Evolutionary conservation across 768 basidiomycete species (phyloP), one percentile per base, ranked within the genome.

Genomic region (Chalciporus chontae): DNA sequence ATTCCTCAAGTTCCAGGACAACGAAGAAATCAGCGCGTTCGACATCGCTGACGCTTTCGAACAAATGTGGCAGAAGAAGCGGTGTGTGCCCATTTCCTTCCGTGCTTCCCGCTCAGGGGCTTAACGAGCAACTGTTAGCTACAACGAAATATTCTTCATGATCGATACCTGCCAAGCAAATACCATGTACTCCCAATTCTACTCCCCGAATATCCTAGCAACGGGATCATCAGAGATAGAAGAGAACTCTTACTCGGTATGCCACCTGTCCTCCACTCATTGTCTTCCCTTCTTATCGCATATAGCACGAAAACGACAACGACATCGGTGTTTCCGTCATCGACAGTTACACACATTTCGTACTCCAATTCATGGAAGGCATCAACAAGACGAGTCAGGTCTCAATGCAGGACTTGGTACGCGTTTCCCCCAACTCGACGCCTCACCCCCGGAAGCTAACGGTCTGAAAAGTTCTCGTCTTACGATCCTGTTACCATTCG

Each of bases 1-100:
- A 68, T 99, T 98, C 66, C 81, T 99, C 63, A 98, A 99, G 67
- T 98, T 99, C 68, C 96, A 99, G 65, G 96, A 99, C 65, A 94
- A 90, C 65, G 96, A 98, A 68, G 96, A 99, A 67, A 92, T 98
- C 59, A 92, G 89, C 51, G 93, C 95, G 0, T 92, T 89, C 50
- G 96, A 98, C 64, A 81, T 98, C n/a, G 95, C 95, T 0, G 95
- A 98, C 64, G 94, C 96, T 2, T 89, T 98, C 53, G 93, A 93
- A 67, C 94, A 97, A 70, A 99, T 99, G 95, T 94, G 87, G 76
- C 89, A 94, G 66, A 97, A 97, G 77, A 87, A 87, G 65, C 74
- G 94, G 94, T 89, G 50, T 39, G 78, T 4, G 18, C 14, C 9
- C 26, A 41, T 8, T 34, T 29, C 7, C 14, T 3, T 41, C 5